Evolutionary conservation across 768 basidiomycete genomes (phyloP), one percentile per base, ranked within the genome.

Genomic region (Leccinum subtestaceum): DNA sequence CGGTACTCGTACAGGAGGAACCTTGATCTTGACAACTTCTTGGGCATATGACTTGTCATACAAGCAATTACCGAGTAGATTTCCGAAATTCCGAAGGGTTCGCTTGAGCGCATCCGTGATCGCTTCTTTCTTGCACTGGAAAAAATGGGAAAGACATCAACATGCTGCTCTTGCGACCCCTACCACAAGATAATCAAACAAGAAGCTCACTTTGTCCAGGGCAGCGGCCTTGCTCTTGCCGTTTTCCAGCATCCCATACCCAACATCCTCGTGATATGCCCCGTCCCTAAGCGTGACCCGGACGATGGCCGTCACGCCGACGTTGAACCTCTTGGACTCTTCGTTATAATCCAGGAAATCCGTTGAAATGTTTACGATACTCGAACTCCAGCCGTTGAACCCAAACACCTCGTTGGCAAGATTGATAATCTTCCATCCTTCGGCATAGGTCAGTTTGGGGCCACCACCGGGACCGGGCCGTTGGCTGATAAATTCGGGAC

Each of bases 381-480:
- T 88, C 2, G 92, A 90, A 60, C 88, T 91, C 95, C 94, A 95
- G 25, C 95, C 97, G 62, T 98, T 93, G 78, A 94, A 98, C 1
- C 96, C 96, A 74, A 99, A 98, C 46, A 98, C 91, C 63, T 99
- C 96, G 71, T 99, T 99, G 2, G 96, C 97, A 23, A 99, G 81
- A 68, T 95, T 96, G 73, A 99, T 97, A 38, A 95, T 88, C 76
- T 93, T 95, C 96, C 96, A 98, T 0, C 96, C 97, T 70, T 98
- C 96, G 1, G 90, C 89, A 69, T 99, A 98, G 15, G 89, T 95
- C 49, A 99, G 77, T 72, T 95, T 97, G 15, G 84, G 82, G 4
- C 91, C 92, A 45, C 89, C 90, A 17, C 88, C 89, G 2, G 92
- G 93, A 4, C 96, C 95, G 7, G 91, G 88, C 15, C 97, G 81